These are phyloP conservation scores for Globisporangium splendens DNA, from an alignment of 352 stramenopile species.

Conservation along the genomic window DNA sequence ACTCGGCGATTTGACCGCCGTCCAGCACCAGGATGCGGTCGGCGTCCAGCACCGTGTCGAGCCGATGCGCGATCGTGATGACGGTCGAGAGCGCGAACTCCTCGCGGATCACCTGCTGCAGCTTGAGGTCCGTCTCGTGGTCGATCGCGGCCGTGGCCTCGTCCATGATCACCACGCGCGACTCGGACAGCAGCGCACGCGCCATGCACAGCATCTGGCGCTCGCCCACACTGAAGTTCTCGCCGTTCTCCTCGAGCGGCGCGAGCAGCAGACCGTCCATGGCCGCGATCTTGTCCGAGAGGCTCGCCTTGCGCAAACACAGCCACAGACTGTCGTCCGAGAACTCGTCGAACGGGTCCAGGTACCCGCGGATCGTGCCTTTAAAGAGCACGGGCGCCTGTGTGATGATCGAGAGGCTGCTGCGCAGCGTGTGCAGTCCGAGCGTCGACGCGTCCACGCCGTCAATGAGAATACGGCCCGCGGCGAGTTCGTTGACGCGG, in stretches of 20 bases:
- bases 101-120: constrained; percentile 80
- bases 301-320: constrained; percentile 21
- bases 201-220: constrained; percentile 96
- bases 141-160: constrained; percentile 81
- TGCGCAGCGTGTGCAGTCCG: constrained; percentile 82
- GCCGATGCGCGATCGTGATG: constrained; percentile 94
- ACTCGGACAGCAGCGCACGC: constrained; percentile 90
- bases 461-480: constrained; percentile 90
- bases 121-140: constrained; percentile 64
- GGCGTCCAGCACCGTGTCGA: constrained; percentile 97
- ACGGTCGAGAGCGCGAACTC: constrained; percentile 92
- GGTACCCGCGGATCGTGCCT: constrained; percentile 78
- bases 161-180: constrained; percentile 86
- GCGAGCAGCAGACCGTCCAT: constrained; percentile 59
- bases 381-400: constrained; percentile 92
- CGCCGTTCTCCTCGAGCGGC: constrained; percentile 84
- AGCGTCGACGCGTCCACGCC: constrained; percentile 86
- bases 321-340: constrained; percentile 64
- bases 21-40: constrained; percentile 97
- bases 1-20: constrained; percentile 84
- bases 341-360: constrained; percentile 64
- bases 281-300: constrained; percentile 54
- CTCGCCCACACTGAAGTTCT: constrained; percentile 94
- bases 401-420: constrained; percentile 93
- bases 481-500: constrained; percentile 89